Evolutionary conservation across 164 flowering plant genomes (phyloP), one percentile per base, ranked within the genome.

Genomic region (Umbellularia californica): DNA sequence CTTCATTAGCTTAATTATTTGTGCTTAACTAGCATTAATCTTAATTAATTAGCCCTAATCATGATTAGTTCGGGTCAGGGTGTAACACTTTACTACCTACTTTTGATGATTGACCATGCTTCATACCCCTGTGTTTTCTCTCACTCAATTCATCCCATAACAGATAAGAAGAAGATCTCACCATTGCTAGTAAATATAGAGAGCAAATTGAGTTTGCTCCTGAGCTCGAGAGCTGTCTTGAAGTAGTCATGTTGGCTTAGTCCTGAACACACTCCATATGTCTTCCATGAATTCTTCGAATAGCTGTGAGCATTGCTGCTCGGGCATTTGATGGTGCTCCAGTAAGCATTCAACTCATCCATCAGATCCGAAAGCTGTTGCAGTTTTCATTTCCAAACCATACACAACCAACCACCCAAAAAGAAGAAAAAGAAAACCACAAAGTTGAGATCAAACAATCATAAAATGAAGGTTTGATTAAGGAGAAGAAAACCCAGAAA

Each of bases 251-350:
- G 67, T 55, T 74, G 50, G 13, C 52, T 74, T 33, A 74, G 66
- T 6, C 71, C 71, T 12, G 71, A 15, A 27, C 77, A 74, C 2
- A 68, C 77, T 11, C 77, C 77, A 33, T 67, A 74, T 0, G 51
- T 68, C 23, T 52, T 68, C 77, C 77, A 75, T 4, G 52, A 9
- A 13, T 50, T 69, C 50, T 17, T 60, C 77, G 73, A 75, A 22
- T 23, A 11, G 1, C 23, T 19, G 11, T n/a, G 25, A 2, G 58
- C 68, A 5, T 70, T 68, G 23, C 41, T 69, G 67, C 72, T 69
- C 6, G 77, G 77, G 50, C 77, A 75, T 50, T 62, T 58, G 28
- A 75, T 33, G 72, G 10, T 60, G 72, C 69, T 27, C 77, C 77
- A 75, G 67, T 75, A 75, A 20, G 30, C 14, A 13, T 69, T 15